Conservation (phyloP, 2,329 filamentous ascomycete species). For the Thelonectria blattea region DNA sequence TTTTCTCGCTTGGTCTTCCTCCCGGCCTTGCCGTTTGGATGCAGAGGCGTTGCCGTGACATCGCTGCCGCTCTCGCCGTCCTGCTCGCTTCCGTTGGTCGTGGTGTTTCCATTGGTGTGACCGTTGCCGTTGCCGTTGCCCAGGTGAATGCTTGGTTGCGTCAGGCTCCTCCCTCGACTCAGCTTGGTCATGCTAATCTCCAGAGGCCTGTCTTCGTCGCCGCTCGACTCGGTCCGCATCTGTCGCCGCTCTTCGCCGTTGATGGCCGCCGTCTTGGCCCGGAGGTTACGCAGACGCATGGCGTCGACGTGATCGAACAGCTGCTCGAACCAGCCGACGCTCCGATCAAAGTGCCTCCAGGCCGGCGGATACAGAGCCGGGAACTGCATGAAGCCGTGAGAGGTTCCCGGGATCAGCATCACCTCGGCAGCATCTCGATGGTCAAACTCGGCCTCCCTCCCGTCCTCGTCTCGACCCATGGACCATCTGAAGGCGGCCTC, state of each 20-base stretch:
- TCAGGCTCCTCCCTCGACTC: constrained; percentile 43
- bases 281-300: constrained; percentile 41
- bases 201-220: constrained; percentile 79
- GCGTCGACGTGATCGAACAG: constrained; percentile 66
- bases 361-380: constrained; percentile 86
- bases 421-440: constrained; percentile 67
- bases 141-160: constrained; percentile 7
- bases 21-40: constrained; percentile 35
- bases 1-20: constrained; percentile 34
- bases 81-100: constrained; percentile 5
- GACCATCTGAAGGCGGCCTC: constrained; percentile 48
- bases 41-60: constrained; percentile 24
- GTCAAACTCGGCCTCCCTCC: constrained; percentile 45
- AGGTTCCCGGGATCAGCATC: constrained; percentile 83
- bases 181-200: constrained; percentile 75
- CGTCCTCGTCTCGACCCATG: constrained; percentile 16
- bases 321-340: constrained; percentile 81
- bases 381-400: constrained; percentile 94
- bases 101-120: constrained; percentile 16
- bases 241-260: constrained; percentile 39
- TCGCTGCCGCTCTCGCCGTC: constrained; percentile 29
- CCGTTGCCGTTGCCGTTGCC: not conserved
- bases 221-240: constrained; percentile 64
- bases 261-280: constrained; percentile 19
- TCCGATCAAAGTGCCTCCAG: constrained; percentile 84